Evolutionary conservation across 305 asterid species (phyloP).

Genomic region (Plantago rigida): DNA sequence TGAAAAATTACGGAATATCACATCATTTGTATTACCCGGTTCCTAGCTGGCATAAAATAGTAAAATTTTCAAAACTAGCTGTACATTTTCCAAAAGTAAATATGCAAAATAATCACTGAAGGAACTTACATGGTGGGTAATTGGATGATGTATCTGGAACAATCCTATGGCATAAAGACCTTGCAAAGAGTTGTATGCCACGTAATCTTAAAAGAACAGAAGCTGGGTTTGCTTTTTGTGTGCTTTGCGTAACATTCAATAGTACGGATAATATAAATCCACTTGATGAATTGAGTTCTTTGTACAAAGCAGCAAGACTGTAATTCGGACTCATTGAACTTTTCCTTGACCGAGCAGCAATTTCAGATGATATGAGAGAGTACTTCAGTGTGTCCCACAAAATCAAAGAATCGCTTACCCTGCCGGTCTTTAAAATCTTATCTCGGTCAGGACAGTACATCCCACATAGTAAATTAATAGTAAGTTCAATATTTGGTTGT

Average conservation of each 20-base stretch:
- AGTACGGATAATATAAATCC: slow-evolving; percentile 75
- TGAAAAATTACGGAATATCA: background rate
- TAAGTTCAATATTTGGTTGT: slow-evolving; percentile 52
- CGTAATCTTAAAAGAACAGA: slow-evolving; percentile 51
- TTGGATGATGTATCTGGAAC: slow-evolving; percentile 29
- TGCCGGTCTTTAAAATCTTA: slow-evolving; percentile 58
- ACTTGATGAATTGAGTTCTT: slow-evolving; percentile 68
- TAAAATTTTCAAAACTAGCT: slow-evolving; percentile 12
- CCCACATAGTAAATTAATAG: slow-evolving; percentile 46
- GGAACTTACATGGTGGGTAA: slow-evolving; percentile 45
- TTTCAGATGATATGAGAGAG: slow-evolving; percentile 70
- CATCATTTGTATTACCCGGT: slow-evolving; percentile 6
- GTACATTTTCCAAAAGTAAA: background rate
- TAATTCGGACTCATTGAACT: slow-evolving; percentile 56
- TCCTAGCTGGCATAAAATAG: background rate
- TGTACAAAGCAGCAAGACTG: slow-evolving; percentile 49
- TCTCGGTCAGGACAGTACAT: slow-evolving; percentile 65
- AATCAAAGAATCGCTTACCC: slow-evolving; percentile 55
- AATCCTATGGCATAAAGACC: slow-evolving; percentile 47
- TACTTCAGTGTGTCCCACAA: slow-evolving; percentile 85
- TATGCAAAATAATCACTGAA: slow-evolving; percentile 6
- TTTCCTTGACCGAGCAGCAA: slow-evolving; percentile 75
- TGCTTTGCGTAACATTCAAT: slow-evolving; percentile 54
- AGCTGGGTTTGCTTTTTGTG: slow-evolving; percentile 42
- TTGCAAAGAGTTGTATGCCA: slow-evolving; percentile 65